Base-by-base conservation (phyloP, 768 basidiomycete genomes). In the Mrakia hoshinonis region DNA sequence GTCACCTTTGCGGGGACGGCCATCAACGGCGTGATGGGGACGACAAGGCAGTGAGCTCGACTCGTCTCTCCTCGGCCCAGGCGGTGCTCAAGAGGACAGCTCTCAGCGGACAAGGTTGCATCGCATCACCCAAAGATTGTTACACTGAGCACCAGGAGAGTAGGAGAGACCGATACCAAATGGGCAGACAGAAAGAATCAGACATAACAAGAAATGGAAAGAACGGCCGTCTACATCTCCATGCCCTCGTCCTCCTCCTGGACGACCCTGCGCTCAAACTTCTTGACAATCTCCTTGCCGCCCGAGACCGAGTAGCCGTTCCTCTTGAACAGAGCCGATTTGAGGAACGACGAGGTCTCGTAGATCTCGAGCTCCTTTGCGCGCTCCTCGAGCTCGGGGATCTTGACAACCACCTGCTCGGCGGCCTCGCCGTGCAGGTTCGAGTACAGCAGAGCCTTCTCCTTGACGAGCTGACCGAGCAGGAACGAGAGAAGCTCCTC, bases 321-420 rank as follows among this genome's bases (percentile, higher is more conserved):
- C 15, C 90, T 83, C 20, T 81, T 76, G 79, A 99, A 99, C 34
- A 99, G 78, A 74, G 87, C 88, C 3, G 91, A 93, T 43, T 82
- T 84, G 76, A 96, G 79, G 86, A 98, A 99, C 5, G 92, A 86
- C 24, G 85, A 81, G 39, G 89, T 85, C 77, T 97, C 94, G 77
- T 88, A 97, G 63, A 98, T 97, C 74, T 99, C 96, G 75, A 96
- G 88, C 63, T 97, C 96, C 77, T 95, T 96, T 11, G 93, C 91
- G 79, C 91, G 83, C 74, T 89, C 88, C 76, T 97, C 91, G 22
- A 99, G 85, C 74, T 96, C 92, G 12, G 87, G 80, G 34, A 90
- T 79, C 75, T 89, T 89, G 77, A 97, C 84, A 0, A 84, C 81
- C 36, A 98, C 85, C 38, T 86, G 80, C 36, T 88, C 87, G 0